These are phyloP conservation scores for Hydnomerulius pinastri DNA, from an alignment of 768 basidiomycete genomes.

Conservation along the genomic window DNA sequence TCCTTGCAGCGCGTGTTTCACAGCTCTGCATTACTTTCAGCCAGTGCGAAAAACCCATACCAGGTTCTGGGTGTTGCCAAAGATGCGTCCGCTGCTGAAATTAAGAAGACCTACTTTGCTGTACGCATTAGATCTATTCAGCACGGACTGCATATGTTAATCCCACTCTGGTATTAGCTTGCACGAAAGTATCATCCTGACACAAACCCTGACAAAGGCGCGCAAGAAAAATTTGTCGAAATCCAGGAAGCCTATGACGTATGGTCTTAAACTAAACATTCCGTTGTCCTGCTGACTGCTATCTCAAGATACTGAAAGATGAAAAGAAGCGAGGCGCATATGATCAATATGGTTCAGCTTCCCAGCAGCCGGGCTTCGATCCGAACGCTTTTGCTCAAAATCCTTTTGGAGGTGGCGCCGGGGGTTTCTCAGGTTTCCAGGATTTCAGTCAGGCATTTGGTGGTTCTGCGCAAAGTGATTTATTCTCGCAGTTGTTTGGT, in stretches of 20 bases:
- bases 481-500: conserved; percentile 89
- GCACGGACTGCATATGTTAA: conserved; percentile 14
- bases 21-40: conserved; percentile 52
- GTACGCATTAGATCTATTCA: conserved; percentile 48
- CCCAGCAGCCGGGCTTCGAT: conserved; percentile 93
- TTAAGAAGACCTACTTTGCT: conserved; percentile 97
- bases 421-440: conserved; percentile 73
- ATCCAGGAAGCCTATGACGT: conserved; percentile 98
- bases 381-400: conserved; percentile 74
- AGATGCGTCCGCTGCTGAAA: conserved; percentile 82
- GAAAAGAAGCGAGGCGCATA: conserved; percentile 89
- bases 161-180: conserved; percentile 55
- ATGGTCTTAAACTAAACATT: conserved; percentile 29
- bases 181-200: conserved; percentile 99
- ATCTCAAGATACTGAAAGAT: conserved; percentile 81
- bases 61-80: conserved; percentile 84
- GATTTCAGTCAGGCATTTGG: conserved; percentile 67
- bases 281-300: conserved; percentile 18
- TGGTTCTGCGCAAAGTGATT: conserved; percentile 52
- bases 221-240: conserved; percentile 92
- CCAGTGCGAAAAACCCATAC: conserved; percentile 83
- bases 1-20: conserved; percentile 71
- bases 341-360: conserved; percentile 90
- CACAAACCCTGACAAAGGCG: conserved; percentile 89
- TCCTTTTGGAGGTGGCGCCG: conserved; percentile 48